Evolutionary conservation across 108 stramenopile species (phyloP).

Genomic region (Fragilaria crotonensis): DNA sequence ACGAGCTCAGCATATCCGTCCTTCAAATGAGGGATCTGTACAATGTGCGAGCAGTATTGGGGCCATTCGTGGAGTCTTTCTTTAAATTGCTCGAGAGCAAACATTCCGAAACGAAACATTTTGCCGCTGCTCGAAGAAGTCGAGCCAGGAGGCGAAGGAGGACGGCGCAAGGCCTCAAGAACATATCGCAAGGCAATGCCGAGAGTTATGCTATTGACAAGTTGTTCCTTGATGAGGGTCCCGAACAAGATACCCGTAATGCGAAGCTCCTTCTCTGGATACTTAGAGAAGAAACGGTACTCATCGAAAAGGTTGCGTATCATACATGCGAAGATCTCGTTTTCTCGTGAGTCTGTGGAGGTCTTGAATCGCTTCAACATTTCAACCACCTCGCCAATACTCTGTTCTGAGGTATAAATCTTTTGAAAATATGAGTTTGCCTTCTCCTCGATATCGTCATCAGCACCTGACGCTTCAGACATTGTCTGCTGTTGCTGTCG

Average conservation of each 20-base stretch:
- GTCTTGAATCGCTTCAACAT: constrained; percentile 94
- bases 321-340: constrained; percentile 98
- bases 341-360: constrained; percentile 84
- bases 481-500: constrained; percentile 6
- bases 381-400: constrained; percentile 91
- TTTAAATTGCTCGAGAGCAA: constrained; percentile 97
- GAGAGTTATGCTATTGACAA: constrained; percentile 95
- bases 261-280: constrained; percentile 98
- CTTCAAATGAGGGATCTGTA: constrained; percentile 93
- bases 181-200: constrained; percentile 98
- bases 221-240: constrained; percentile 94
- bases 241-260: constrained; percentile 98
- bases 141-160: constrained; percentile 62
- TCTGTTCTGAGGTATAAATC: constrained; percentile 93
- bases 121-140: constrained; percentile 70
- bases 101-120: constrained; percentile 98
- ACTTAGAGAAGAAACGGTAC: constrained; percentile 97
- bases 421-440: constrained; percentile 96
- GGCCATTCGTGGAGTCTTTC: constrained; percentile 96
- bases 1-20: constrained; percentile 83
- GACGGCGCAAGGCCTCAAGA: constrained; percentile 93
- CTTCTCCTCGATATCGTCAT: constrained; percentile 93
- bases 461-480: constrained; percentile 11
- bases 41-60: constrained; percentile 97
- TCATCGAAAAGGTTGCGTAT: constrained; percentile 98